Percentiles rank a stretch among this genome's conserved stretches.
phyloP scores from a whole-genome alignment of 495 filamentous ascomycete species.

The Evernia prunastri region DNA sequence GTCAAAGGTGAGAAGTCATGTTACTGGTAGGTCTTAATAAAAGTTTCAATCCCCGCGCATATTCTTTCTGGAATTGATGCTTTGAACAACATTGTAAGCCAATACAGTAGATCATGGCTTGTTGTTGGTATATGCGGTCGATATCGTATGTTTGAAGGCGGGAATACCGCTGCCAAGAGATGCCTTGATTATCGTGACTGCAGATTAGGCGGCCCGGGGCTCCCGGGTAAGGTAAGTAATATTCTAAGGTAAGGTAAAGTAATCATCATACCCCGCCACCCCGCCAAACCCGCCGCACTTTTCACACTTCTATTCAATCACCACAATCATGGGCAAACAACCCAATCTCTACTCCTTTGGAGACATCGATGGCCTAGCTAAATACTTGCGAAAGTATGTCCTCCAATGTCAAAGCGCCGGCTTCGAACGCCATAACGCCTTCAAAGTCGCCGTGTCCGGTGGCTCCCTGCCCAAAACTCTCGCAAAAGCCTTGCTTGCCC shows the following conservation, averaged over 20 bases:
- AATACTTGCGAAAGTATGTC: slow-evolving; percentile 71
- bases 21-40: no score
- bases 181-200: no score
- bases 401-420: slow-evolving; percentile 71
- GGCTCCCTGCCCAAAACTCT: slow-evolving; percentile 87
- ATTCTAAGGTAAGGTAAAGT: no score
- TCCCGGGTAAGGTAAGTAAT: background rate
- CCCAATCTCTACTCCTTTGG: slow-evolving; percentile 82
- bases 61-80: no score
- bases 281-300: background rate
- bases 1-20: background rate
- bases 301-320: background rate
- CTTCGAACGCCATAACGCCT: slow-evolving; percentile 68
- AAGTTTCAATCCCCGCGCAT: no score
- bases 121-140: no score
- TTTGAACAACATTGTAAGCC: no score
- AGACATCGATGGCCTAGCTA: slow-evolving; percentile 58
- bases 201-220: no score
- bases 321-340: slow-evolving; percentile 58
- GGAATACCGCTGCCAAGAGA: no score
- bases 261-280: no score
- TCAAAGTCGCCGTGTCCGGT: slow-evolving; percentile 90
- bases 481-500: slow-evolving; percentile 67
- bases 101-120: no score
- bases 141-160: no score